These are phyloP conservation scores for Monosporozyma solicola DNA, from an alignment of 805 yeast genomes.

Conservation along the genomic window DNA sequence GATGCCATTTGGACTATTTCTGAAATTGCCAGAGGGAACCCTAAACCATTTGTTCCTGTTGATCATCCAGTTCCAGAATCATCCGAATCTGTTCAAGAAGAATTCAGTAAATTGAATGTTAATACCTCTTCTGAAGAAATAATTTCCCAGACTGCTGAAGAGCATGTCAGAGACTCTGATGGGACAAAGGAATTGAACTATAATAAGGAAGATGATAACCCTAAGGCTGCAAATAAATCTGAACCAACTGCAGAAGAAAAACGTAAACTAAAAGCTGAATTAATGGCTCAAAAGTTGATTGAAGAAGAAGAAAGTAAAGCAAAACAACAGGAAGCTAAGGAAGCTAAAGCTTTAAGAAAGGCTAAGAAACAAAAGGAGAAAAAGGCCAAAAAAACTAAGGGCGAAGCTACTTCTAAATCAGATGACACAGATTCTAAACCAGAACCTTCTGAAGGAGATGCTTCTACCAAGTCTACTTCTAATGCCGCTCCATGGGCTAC, in stretches of 20 bases:
- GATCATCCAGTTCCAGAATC: neutral
- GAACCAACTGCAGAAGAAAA: conserved; percentile 1
- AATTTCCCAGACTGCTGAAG: neutral
- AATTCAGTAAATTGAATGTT: neutral
- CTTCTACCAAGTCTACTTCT: neutral
- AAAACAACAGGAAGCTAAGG: conserved; percentile 4
- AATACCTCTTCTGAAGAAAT: neutral
- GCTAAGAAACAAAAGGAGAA: conserved; percentile 9
- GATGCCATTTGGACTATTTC: conserved; percentile 1
- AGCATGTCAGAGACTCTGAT: neutral
- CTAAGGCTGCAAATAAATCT: neutral
- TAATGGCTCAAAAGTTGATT: conserved; percentile 16
- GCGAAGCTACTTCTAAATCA: conserved; percentile 1
- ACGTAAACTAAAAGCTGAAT: conserved; percentile 15
- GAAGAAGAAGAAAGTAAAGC: conserved; percentile 10
- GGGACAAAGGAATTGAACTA: neutral
- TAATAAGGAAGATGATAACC: neutral
- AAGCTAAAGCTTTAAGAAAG: conserved; percentile 4
- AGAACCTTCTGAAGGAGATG: neutral
- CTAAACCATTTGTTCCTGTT: neutral
- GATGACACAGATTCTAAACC: conserved; percentile 5
- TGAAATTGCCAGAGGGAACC: conserved; percentile 4
- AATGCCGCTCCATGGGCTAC: conserved; percentile 25
- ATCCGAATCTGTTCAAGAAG: neutral
- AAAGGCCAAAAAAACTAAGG: conserved; percentile 3